These are phyloP conservation scores for Buxus sempervirens DNA, from an alignment of 164 flowering plant genomes.

Conservation along the genomic window DNA sequence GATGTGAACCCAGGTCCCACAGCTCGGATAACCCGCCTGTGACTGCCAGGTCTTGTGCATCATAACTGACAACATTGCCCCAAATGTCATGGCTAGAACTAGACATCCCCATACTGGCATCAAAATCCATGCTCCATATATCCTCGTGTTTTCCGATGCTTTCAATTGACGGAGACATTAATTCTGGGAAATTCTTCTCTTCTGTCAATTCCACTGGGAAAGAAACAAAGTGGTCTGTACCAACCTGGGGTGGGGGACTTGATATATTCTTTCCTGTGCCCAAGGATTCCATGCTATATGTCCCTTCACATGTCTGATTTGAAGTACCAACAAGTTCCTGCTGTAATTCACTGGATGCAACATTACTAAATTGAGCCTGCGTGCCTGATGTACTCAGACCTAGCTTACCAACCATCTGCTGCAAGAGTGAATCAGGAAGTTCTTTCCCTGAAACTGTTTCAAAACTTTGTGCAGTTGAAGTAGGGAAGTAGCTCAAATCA, in stretches of 20 bases:
- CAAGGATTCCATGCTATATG: slow-evolving; percentile 14
- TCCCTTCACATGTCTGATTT: slow-evolving; percentile 18
- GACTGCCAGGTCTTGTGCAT: slow-evolving; percentile 37
- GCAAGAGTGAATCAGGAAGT: slow-evolving; percentile 22
- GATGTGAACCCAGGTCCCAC: slow-evolving; percentile 53
- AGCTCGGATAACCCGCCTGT: slow-evolving; percentile 38
- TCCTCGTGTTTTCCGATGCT: slow-evolving; percentile 38
- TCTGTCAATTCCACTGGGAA: slow-evolving; percentile 43
- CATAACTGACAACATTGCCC: slow-evolving; percentile 36
- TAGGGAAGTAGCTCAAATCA: slow-evolving; percentile 13
- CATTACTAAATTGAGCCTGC: slow-evolving; percentile 24
- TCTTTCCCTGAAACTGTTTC: slow-evolving; percentile 21
- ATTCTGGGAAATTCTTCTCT: slow-evolving; percentile 30
- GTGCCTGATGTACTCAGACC: slow-evolving; percentile 22
- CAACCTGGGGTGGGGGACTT: slow-evolving; percentile 20
- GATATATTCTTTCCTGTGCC: slow-evolving; percentile 31
- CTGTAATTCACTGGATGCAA: slow-evolving; percentile 22
- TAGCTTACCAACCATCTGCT: slow-evolving; percentile 28
- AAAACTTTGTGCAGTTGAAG: slow-evolving; percentile 12
- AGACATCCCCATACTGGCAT: slow-evolving; percentile 31
- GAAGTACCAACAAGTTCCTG: slow-evolving; percentile 22
- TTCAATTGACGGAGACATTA: slow-evolving; percentile 32
- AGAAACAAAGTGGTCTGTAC: slow-evolving; percentile 32
- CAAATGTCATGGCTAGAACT: slow-evolving; percentile 45
- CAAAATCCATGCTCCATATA: slow-evolving; percentile 51